Evolutionary conservation across 2,329 filamentous ascomycete species (phyloP).

Genomic region (Penicillium palitans): DNA sequence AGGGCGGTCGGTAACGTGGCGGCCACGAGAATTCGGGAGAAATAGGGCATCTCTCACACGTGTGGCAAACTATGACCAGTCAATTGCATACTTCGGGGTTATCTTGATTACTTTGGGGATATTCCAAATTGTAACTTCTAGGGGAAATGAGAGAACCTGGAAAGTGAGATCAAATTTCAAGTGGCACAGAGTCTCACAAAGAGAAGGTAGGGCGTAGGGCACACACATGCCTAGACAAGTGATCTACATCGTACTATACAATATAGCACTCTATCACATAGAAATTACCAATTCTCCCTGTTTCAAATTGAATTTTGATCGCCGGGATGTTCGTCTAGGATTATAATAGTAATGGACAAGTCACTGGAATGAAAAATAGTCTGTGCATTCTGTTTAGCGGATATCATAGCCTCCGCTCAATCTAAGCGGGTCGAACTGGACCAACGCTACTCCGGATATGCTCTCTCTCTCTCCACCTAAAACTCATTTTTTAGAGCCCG

Average conservation of each 20-base stretch:
- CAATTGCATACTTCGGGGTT: not conserved
- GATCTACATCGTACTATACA: not conserved
- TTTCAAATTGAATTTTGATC: slow-evolving; percentile 11
- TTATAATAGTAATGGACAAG: slow-evolving; percentile 4
- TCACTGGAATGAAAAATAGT: slow-evolving; percentile 8
- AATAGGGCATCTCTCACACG: slow-evolving; percentile 9
- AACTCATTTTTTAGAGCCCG: not conserved
- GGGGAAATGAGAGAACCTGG: not conserved
- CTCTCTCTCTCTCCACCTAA: slow-evolving; percentile 1
- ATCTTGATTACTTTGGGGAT: not conserved
- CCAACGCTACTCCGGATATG: not conserved
- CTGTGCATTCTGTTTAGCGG: slow-evolving; percentile 7
- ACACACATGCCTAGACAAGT: not conserved
- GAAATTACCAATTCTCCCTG: not conserved
- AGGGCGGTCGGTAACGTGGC: slow-evolving; percentile 34
- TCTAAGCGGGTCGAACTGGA: slow-evolving; percentile 5
- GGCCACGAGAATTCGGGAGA: slow-evolving; percentile 31
- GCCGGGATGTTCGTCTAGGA: slow-evolving; percentile 10
- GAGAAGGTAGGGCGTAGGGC: not conserved
- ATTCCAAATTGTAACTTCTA: not conserved
- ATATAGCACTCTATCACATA: not conserved
- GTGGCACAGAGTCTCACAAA: not conserved
- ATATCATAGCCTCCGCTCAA: slow-evolving; percentile 7
- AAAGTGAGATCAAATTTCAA: not conserved
- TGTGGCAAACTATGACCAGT: slow-evolving; percentile 15